Evolutionary conservation across 2,329 filamentous ascomycete species (phyloP).

Genomic region (Colletotrichum sp.): DNA sequence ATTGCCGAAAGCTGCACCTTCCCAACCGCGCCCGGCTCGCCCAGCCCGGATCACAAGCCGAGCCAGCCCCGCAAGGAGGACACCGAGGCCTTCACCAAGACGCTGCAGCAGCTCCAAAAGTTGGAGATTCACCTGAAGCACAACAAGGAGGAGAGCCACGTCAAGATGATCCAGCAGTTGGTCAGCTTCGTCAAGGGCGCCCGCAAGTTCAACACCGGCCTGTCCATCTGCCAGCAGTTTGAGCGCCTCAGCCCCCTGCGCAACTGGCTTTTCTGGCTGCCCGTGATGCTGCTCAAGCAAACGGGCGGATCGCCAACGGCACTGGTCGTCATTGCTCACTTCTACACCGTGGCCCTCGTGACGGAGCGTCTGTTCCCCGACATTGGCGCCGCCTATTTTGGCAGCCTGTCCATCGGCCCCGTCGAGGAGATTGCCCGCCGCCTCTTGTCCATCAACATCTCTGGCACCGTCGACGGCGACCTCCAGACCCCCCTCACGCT

Average conservation of each 20-base stretch:
- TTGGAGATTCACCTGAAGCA: slow-evolving; percentile 73
- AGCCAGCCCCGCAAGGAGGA: slow-evolving; percentile 73
- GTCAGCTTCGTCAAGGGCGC: slow-evolving; percentile 76
- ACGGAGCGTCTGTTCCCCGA: slow-evolving; percentile 93
- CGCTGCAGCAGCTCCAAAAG: slow-evolving; percentile 70
- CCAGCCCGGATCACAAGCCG: slow-evolving; percentile 64
- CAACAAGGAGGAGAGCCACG: slow-evolving; percentile 64
- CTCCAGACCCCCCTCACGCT: slow-evolving; percentile 67
- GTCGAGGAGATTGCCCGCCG: slow-evolving; percentile 86
- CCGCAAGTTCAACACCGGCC: slow-evolving; percentile 71
- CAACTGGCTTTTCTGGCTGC: slow-evolving; percentile 96
- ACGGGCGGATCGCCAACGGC: slow-evolving; percentile 78
- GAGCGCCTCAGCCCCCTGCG: slow-evolving; percentile 86
- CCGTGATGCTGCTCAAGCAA: slow-evolving; percentile 81
- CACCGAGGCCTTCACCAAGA: slow-evolving; percentile 69
- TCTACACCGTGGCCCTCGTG: slow-evolving; percentile 86
- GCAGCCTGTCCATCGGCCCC: slow-evolving; percentile 77
- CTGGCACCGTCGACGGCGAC: slow-evolving; percentile 60
- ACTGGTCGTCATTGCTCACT: slow-evolving; percentile 85
- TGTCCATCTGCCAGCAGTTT: slow-evolving; percentile 84
- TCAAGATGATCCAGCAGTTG: slow-evolving; percentile 71
- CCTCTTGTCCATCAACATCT: slow-evolving; percentile 71
- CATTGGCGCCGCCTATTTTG: slow-evolving; percentile 88
- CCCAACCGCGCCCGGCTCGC: slow-evolving; percentile 69
- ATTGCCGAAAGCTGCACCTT: slow-evolving; percentile 81